A percentile compares a stretch with the other conserved stretches of the same genome.
Evolutionary conservation across 176 grass and related monocot species (phyloP).

Genomic region (Phragmites australis): DNA sequence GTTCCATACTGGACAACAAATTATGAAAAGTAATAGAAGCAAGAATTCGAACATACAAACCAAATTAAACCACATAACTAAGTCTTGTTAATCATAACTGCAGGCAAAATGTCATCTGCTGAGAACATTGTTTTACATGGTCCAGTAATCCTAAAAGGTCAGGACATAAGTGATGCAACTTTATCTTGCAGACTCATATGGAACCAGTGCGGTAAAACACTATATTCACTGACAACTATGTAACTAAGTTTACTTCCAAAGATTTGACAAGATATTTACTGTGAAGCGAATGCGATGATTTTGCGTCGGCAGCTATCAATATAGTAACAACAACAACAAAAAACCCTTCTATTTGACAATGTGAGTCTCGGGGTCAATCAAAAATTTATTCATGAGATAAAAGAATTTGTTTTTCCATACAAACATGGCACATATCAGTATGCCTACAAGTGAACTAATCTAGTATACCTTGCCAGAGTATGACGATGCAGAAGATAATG

Average conservation of each 20-base stretch:
- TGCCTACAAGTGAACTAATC: conserved; percentile 18
- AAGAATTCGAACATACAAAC: not conserved
- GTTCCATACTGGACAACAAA: not conserved
- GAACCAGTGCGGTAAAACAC: not conserved
- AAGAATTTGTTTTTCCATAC: not conserved
- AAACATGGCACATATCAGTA: not conserved
- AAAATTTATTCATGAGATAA: conserved; percentile 10
- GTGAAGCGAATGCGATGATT: not conserved
- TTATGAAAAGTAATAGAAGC: not conserved
- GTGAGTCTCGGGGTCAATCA: not conserved
- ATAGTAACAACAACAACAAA: not conserved
- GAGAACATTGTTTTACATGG: not conserved
- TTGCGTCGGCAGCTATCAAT: not conserved
- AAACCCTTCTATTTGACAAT: not conserved
- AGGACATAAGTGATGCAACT: not conserved
- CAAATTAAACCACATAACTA: not conserved
- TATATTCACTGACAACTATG: not conserved
- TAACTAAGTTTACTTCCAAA: not conserved
- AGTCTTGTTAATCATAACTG: not conserved
- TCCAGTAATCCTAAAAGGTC: not conserved
- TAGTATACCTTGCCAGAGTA: conserved; percentile 94
- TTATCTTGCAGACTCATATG: not conserved
- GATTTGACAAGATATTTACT: not conserved
- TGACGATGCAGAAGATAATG: conserved; percentile 86
- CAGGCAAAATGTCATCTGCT: not conserved